phyloP scores from a whole-genome alignment of 768 basidiomycete genomes.

The Cystofilobasidium bisporidii region DNA sequence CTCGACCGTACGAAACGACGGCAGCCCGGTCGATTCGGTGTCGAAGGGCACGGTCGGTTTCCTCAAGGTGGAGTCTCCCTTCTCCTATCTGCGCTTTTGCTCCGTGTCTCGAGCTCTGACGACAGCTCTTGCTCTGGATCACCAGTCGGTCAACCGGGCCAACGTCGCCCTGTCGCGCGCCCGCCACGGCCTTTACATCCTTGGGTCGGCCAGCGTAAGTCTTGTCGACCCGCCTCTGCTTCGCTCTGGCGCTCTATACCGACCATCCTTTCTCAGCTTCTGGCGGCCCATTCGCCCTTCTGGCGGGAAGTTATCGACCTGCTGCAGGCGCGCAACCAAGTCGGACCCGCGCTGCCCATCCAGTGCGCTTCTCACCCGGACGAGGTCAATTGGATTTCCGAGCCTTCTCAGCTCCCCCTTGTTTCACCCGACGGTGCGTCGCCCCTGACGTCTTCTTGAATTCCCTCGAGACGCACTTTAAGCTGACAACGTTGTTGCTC shows the following conservation, averaged over 20 bases:
- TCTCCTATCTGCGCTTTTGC: too few species aligned
- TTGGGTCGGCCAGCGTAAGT: slow-evolving; percentile 54
- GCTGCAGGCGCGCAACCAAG: slow-evolving; percentile 45
- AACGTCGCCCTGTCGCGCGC: slow-evolving; percentile 70
- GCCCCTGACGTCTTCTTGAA: too few species aligned
- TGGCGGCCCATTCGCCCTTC: slow-evolving; percentile 48
- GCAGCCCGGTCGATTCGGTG: slow-evolving; percentile 50
- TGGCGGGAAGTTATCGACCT: slow-evolving; percentile 56
- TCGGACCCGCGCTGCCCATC: slow-evolving; percentile 53
- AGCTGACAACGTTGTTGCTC: slow-evolving; percentile 29
- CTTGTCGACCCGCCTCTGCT: too few species aligned
- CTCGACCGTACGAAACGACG: slow-evolving; percentile 63
- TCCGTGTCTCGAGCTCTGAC: too few species aligned
- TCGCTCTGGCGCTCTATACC: too few species aligned
- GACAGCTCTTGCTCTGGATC: neutral
- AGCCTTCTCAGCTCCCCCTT: slow-evolving; percentile 49
- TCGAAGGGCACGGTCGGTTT: slow-evolving; percentile 61
- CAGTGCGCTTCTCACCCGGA: slow-evolving; percentile 53
- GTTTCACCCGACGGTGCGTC: slow-evolving; percentile 41
- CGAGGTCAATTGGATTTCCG: slow-evolving; percentile 42
- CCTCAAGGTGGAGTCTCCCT: slow-evolving; percentile 48
- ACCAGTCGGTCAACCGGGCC: slow-evolving; percentile 44
- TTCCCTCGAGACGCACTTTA: too few species aligned
- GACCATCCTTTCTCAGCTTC: slow-evolving; percentile 9
- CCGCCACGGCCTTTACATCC: slow-evolving; percentile 60